Evolutionary conservation across 371 early-diverging fungal genomes (phyloP).

Genomic region (Rhizomucor miehei): DNA sequence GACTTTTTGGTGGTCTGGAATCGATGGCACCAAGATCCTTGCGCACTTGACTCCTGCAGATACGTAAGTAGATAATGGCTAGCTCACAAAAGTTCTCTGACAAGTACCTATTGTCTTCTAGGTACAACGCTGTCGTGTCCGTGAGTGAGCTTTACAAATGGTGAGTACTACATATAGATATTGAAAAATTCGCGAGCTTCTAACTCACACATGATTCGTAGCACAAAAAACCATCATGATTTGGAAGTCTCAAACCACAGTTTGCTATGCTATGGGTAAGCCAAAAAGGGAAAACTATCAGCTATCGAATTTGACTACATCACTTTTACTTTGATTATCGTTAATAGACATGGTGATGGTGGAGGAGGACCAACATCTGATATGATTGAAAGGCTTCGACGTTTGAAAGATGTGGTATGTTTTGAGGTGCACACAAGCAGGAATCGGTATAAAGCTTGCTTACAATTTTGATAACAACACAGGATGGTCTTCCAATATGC

Average conservation of each 20-base stretch:
- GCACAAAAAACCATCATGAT: conserved; percentile 41
- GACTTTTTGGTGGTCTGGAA: conserved; percentile 84
- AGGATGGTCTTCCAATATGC: conserved; percentile 76
- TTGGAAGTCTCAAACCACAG: conserved; percentile 40
- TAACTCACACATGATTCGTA: conserved; percentile 2
- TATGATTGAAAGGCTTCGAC: conserved; percentile 83
- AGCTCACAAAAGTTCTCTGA: background rate
- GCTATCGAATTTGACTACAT: background rate
- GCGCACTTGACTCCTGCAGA: conserved; percentile 87
- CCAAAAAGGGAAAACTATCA: background rate
- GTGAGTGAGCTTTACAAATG: conserved; percentile 39
- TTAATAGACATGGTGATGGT: conserved; percentile 85
- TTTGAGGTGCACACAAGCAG: background rate
- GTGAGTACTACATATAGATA: conserved; percentile 15
- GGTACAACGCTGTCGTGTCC: conserved; percentile 37
- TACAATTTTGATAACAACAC: conserved; percentile 1
- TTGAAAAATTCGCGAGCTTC: too few relatives aligned
- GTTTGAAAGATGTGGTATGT: conserved; percentile 69
- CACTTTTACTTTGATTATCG: too few relatives aligned
- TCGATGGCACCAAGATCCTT: conserved; percentile 71
- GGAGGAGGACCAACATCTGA: conserved; percentile 90
- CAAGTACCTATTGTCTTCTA: conserved; percentile 1
- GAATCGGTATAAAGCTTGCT: background rate
- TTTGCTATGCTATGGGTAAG: conserved; percentile 43
- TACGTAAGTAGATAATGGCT: conserved; percentile 41